Conservation (phyloP, 257 asterid genomes). For the Datura wrightii region DNA sequence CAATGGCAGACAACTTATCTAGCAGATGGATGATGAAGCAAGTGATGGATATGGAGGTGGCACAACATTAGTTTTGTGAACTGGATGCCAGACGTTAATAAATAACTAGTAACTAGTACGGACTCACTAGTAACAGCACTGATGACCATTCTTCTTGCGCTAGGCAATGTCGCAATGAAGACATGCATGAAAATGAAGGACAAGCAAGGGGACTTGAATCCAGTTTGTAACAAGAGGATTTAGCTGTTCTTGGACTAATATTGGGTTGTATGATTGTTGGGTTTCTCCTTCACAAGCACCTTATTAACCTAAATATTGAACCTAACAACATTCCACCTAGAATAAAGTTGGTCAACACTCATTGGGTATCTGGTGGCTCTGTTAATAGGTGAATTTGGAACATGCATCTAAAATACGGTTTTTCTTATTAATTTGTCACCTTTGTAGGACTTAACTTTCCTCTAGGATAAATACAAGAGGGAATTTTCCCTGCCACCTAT, state of each 20-base stretch:
- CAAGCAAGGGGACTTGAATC: background rate
- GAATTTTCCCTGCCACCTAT: slow-evolving; percentile 10
- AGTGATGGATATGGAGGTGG: background rate
- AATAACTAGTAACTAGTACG: background rate
- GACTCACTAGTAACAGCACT: background rate
- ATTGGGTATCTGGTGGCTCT: background rate
- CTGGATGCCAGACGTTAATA: background rate
- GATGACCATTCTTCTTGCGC: background rate
- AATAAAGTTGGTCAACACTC: background rate
- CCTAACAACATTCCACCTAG: slow-evolving; percentile 3
- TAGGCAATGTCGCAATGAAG: background rate
- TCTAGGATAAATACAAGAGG: background rate
- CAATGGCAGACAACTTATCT: background rate
- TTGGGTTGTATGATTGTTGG: background rate
- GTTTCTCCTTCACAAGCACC: background rate
- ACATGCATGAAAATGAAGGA: background rate
- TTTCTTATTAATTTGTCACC: background rate
- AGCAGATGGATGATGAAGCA: background rate
- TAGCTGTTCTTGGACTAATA: background rate
- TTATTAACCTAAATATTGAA: background rate
- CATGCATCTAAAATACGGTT: background rate
- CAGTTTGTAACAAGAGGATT: background rate
- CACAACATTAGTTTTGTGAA: background rate
- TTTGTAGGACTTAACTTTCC: background rate
- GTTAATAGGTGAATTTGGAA: slow-evolving; percentile 15